These are phyloP conservation scores for Gossypium lobatum DNA, from an alignment of 441 rosid genomes.

Conservation along the genomic window DNA sequence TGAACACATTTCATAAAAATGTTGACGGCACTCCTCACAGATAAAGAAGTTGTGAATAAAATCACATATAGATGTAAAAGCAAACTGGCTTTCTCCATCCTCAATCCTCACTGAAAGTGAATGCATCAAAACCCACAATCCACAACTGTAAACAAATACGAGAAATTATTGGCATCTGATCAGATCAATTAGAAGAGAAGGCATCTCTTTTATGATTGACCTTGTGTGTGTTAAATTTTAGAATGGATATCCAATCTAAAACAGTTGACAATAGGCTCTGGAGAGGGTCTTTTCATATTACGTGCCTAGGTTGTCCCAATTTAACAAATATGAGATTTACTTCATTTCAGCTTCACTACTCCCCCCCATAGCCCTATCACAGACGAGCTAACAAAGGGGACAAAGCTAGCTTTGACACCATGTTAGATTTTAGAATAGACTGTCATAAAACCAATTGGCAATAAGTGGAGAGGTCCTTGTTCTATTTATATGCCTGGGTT, in stretches of 20 bases:
- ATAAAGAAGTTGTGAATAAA: conserved; percentile 82
- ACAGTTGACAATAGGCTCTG: background rate
- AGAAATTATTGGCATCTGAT: background rate
- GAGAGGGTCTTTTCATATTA: background rate
- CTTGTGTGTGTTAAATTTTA: background rate
- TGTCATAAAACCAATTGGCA: background rate
- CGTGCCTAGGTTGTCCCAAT: background rate
- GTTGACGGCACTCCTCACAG: conserved; percentile 92
- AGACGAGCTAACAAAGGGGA: background rate
- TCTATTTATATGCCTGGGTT: background rate
- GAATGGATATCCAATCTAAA: background rate
- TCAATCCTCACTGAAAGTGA: conserved; percentile 85
- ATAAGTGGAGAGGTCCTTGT: background rate
- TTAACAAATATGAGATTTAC: background rate
- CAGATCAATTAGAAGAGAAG: background rate
- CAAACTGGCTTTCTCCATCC: conserved; percentile 84
- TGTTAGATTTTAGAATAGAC: background rate
- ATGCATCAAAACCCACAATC: conserved; percentile 94
- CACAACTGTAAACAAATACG: conserved; percentile 64
- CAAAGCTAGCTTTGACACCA: background rate
- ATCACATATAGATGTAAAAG: conserved; percentile 66
- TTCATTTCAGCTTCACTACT: background rate
- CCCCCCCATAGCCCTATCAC: background rate
- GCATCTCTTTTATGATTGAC: background rate
- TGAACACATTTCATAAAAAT: conserved; percentile 77